Evolutionary conservation across 768 basidiomycete species (phyloP).

Genomic region (Mycena alexandri): DNA sequence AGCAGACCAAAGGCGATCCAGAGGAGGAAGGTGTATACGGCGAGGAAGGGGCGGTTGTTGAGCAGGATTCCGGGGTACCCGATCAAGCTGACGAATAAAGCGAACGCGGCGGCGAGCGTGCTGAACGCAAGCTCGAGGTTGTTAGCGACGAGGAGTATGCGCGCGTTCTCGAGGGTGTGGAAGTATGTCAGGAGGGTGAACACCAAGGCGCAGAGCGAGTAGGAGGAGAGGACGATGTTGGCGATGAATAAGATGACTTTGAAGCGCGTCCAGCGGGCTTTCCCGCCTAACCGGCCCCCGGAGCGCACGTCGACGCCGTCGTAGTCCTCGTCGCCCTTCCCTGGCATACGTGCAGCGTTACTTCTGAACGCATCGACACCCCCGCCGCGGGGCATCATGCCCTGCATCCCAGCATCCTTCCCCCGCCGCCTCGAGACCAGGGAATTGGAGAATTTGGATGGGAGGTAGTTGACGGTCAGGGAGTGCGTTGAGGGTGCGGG

Average conservation of each 20-base stretch:
- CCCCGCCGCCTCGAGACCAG: conserved; percentile 47
- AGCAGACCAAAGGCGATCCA: conserved; percentile 83
- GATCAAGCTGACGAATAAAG: conserved; percentile 43
- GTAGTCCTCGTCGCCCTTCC: conserved; percentile 60
- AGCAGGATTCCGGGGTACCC: conserved; percentile 45
- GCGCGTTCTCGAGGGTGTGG: conserved; percentile 24
- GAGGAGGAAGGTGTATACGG: conserved; percentile 81
- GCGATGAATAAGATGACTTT: conserved; percentile 34
- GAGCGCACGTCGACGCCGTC: conserved; percentile 44
- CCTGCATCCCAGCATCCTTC: background rate
- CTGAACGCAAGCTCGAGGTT: conserved; percentile 51
- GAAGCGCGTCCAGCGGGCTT: conserved; percentile 35
- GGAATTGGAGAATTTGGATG: conserved; percentile 66
- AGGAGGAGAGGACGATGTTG: conserved; percentile 25
- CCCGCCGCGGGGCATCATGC: conserved; percentile 56
- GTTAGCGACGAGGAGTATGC: conserved; percentile 49
- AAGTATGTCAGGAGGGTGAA: conserved; percentile 32
- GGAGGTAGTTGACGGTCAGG: conserved; percentile 71
- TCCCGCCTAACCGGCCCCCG: background rate
- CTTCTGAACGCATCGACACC: conserved; percentile 68
- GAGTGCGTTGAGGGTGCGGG: conserved; percentile 42
- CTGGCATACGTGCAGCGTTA: conserved; percentile 57
- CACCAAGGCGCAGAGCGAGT: conserved; percentile 32
- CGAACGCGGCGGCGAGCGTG: conserved; percentile 49
- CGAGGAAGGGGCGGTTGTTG: conserved; percentile 67